phyloP scores from a whole-genome alignment of 306 rosid genomes.

The Ormosia emarginata region DNA sequence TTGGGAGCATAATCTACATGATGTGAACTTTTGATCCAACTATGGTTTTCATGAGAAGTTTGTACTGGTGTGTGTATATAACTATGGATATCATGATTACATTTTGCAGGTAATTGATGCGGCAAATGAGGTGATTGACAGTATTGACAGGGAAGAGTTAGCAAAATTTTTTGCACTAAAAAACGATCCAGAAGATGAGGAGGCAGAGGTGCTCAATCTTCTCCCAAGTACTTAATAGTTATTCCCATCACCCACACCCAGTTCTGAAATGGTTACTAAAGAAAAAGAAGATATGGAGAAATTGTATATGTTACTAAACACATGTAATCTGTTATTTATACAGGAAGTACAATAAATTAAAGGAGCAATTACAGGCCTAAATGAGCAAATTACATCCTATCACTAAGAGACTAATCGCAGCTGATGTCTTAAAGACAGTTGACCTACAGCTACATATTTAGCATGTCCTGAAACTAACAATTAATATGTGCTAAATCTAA shows the following conservation, averaged over 20 bases:
- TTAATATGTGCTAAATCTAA: background rate
- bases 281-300: background rate
- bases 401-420: background rate
- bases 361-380: background rate
- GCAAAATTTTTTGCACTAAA: conserved; percentile 61
- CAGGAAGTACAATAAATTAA: background rate
- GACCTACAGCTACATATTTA: background rate
- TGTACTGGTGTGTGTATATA: background rate
- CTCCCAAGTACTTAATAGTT: background rate
- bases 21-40: background rate
- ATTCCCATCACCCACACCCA: conserved; percentile 2
- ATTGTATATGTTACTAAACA: background rate
- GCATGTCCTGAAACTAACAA: background rate
- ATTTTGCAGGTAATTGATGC: conserved; percentile 74
- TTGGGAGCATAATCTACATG: background rate
- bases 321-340: background rate
- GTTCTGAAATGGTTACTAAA: conserved; percentile 10
- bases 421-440: background rate
- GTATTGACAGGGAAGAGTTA: conserved; percentile 79
- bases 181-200: conserved; percentile 88
- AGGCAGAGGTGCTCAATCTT: conserved; percentile 60
- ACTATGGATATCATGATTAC: background rate
- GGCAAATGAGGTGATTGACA: conserved; percentile 74
- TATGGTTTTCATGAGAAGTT: background rate
- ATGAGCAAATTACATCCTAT: background rate